phyloP scores from a whole-genome alignment of 148 eudicot genomes.

The Fallopia convolvulus region DNA sequence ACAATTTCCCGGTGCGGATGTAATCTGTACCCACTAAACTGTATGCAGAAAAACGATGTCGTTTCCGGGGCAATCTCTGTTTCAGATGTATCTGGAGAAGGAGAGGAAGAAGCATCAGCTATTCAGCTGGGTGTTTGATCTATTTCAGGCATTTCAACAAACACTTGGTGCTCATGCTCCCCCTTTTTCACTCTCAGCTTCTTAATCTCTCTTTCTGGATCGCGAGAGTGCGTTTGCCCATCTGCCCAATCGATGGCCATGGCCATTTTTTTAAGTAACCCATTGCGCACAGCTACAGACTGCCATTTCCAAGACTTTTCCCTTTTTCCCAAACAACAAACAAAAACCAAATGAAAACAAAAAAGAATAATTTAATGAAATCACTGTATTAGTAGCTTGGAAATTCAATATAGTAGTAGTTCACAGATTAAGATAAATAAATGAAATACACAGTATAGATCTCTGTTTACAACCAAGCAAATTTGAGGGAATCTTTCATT shows the following conservation, averaged over 20 bases:
- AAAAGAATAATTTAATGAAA: background rate
- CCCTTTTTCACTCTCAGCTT: background rate
- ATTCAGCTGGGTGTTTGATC: background rate
- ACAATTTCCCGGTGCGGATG: background rate
- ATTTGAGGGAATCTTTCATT: background rate
- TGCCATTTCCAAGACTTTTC: background rate
- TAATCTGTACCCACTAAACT: background rate
- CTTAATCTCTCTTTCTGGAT: background rate
- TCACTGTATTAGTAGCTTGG: background rate
- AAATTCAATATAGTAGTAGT: background rate
- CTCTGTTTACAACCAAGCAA: background rate
- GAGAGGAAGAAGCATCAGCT: background rate
- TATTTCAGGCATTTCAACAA: slow-evolving; percentile 8
- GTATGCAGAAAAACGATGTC: background rate
- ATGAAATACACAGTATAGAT: background rate
- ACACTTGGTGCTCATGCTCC: background rate
- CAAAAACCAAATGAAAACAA: background rate
- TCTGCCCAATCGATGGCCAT: background rate
- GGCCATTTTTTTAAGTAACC: background rate
- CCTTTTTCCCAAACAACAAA: background rate
- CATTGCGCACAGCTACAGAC: background rate
- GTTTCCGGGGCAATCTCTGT: background rate
- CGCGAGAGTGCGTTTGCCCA: background rate
- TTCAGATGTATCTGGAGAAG: slow-evolving; percentile 2
- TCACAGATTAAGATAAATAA: background rate